Evolutionary conservation across 225 moss, liverwort and hornwort species (phyloP).

Genomic region (Neckera pumila): DNA sequence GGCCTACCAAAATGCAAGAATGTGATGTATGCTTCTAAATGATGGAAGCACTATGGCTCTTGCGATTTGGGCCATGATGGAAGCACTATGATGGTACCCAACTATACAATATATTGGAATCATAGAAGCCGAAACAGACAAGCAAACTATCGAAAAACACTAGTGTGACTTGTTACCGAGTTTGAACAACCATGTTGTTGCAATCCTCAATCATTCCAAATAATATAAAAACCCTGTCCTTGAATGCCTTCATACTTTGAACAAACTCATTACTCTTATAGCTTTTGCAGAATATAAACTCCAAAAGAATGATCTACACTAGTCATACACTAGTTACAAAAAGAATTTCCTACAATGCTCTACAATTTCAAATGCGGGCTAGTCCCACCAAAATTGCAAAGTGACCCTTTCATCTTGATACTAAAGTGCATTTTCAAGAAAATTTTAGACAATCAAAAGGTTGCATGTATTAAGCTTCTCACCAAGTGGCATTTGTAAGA

Average conservation of each 20-base stretch:
- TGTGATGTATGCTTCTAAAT: neutral
- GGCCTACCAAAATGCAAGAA: accelerated
- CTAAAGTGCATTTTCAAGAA: neutral
- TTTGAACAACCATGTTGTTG: neutral
- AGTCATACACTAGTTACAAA: too few species aligned
- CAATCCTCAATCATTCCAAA: neutral
- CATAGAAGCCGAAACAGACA: accelerated
- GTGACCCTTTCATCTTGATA: neutral
- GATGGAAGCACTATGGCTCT: neutral
- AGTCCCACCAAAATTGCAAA: too few species aligned
- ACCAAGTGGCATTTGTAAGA: neutral
- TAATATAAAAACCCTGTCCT: neutral
- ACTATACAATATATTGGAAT: accelerated
- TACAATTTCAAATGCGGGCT: too few species aligned
- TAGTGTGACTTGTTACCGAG: neutral
- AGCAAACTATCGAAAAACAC: neutral
- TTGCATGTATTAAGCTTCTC: neutral
- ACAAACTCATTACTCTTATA: neutral
- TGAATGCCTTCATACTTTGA: neutral
- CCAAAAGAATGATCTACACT: too few species aligned
- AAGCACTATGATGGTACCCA: neutral
- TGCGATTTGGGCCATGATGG: neutral
- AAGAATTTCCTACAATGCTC: too few species aligned
- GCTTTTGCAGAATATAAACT: too few species aligned
- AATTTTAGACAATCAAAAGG: neutral